phyloP scores from a whole-genome alignment of 345 rosid genomes.

The Salix caprea region DNA sequence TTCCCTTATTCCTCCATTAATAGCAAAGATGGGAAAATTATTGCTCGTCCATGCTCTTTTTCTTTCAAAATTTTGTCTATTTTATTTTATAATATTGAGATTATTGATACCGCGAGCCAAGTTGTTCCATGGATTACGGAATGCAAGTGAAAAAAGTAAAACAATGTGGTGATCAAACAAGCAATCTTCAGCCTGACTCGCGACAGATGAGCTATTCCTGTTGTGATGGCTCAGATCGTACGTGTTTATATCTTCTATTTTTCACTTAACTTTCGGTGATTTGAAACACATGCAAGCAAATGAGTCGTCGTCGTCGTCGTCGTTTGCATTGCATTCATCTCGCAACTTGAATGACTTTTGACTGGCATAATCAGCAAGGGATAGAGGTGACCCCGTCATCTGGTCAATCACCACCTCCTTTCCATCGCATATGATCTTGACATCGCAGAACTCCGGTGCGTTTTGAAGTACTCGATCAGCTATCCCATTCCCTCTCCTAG shows the following conservation, averaged over 20 bases:
- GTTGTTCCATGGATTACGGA: background rate
- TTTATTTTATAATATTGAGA: no score
- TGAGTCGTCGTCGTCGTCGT: background rate
- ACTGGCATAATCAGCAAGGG: background rate
- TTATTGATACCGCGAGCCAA: background rate
- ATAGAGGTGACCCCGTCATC: constrained; percentile 17
- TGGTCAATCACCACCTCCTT: constrained; percentile 39
- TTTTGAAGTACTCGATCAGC: constrained; percentile 46
- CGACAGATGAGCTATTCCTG: constrained; percentile 95
- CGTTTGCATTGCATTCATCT: background rate
- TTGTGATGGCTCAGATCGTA: background rate
- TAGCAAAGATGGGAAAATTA: no score
- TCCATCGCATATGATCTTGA: constrained; percentile 64
- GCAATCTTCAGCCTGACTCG: constrained; percentile 97
- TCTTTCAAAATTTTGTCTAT: no score
- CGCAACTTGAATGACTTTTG: background rate
- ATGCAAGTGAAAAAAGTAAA: no score
- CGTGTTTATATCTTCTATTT: background rate
- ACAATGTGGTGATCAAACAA: constrained; percentile 86
- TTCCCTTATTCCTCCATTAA: no score
- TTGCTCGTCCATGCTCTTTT: no score
- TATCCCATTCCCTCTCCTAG: constrained; percentile 44
- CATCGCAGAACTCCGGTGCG: constrained; percentile 46
- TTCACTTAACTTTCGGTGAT: background rate
- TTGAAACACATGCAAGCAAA: constrained; percentile 22